phyloP scores from a whole-genome alignment of 208 protist genomes.

The Acanthamoeba triangularis region DNA sequence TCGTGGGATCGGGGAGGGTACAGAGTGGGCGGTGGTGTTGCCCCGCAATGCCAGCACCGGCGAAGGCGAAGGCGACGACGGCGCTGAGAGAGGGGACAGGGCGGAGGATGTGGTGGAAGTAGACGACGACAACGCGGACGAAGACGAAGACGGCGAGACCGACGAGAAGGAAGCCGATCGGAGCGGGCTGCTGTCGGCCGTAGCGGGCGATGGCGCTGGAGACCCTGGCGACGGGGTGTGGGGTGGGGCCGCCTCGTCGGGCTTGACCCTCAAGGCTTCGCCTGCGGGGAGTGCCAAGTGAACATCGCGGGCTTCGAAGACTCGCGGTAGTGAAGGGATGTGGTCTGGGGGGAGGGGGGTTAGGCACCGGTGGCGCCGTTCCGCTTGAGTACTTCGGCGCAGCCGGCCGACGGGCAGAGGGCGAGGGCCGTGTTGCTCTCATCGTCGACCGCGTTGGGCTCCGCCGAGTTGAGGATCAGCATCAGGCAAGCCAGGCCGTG shows the following conservation, averaged over 20 bases:
- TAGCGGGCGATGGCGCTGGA: background rate
- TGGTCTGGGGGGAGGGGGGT: background rate
- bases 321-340: background rate
- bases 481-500: background rate
- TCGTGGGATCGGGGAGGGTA: too few relatives aligned
- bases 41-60: background rate
- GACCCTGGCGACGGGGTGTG: background rate
- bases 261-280: background rate
- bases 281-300: background rate
- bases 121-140: background rate
- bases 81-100: background rate
- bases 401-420: background rate
- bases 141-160: background rate
- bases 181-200: background rate
- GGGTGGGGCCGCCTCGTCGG: background rate
- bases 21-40: background rate
- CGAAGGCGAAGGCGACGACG: background rate
- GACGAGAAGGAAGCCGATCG: background rate
- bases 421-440: background rate
- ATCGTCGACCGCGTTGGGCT: background rate
- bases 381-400: conserved; percentile 17
- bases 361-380: conserved; percentile 5
- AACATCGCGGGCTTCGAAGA: too few relatives aligned
- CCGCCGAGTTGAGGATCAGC: conserved; percentile 25
- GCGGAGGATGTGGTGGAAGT: too few relatives aligned